These are phyloP conservation scores for Curvularia spicifera DNA, from an alignment of 2,329 filamentous ascomycete species.

Conservation along the genomic window DNA sequence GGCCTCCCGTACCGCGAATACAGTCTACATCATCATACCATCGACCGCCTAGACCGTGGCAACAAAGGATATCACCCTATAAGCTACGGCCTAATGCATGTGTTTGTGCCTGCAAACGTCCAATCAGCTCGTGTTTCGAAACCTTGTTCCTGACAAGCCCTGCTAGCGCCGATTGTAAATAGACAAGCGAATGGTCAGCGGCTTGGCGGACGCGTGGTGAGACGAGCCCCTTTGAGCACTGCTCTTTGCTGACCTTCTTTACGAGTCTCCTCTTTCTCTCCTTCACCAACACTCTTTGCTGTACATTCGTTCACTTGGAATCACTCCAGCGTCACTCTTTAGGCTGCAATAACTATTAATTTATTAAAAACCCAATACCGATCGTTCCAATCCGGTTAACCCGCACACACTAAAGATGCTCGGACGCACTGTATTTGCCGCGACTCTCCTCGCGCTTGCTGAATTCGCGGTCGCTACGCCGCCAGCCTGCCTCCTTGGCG, in stretches of 20 bases:
- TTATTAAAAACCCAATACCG: not conserved
- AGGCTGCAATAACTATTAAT: slow-evolving; percentile 21
- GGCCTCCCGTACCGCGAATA: not conserved
- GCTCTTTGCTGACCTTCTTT: slow-evolving; percentile 13
- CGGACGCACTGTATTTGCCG: slow-evolving; percentile 36
- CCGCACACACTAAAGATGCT: slow-evolving; percentile 32
- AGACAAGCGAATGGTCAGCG: slow-evolving; percentile 13
- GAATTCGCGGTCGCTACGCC: slow-evolving; percentile 31
- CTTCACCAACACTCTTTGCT: slow-evolving; percentile 20
- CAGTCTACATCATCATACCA: not conserved
- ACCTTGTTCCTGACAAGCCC: slow-evolving; percentile 28
- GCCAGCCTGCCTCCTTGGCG: slow-evolving; percentile 41
- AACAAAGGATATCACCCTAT: not conserved
- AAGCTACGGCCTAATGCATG: not conserved
- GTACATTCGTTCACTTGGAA: slow-evolving; percentile 21
- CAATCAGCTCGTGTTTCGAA: slow-evolving; percentile 22
- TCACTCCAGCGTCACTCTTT: slow-evolving; percentile 24
- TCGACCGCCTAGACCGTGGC: not conserved
- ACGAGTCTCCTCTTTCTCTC: slow-evolving; percentile 7
- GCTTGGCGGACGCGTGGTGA: slow-evolving; percentile 10
- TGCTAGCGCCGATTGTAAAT: slow-evolving; percentile 14
- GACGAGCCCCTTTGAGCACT: slow-evolving; percentile 13
- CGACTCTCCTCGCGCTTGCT: slow-evolving; percentile 35
- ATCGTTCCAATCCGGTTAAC: not conserved
- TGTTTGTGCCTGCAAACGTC: not conserved